Evolutionary conservation across 495 filamentous ascomycete genomes (phyloP), one percentile per base, ranked within the genome.

Genomic region (Lasiosphaeria miniovina): DNA sequence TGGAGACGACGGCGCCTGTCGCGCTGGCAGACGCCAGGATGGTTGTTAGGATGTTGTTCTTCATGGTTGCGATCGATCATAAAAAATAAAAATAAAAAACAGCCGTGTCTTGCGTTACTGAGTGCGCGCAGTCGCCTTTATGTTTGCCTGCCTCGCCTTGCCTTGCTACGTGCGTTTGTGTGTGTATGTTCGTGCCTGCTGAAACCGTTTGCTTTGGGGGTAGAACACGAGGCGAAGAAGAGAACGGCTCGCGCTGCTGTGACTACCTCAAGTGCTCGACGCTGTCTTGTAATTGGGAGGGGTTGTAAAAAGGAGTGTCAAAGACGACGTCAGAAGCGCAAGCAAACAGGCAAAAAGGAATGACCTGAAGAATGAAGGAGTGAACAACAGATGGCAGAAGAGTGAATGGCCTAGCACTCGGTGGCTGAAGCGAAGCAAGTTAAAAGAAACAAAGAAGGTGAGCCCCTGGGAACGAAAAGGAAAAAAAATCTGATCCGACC

Each of bases 21-120:
- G 12, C 33, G 38, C 36, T 45, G 33, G 54, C 50, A 17, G 56
- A 36, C 17, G 35, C 62, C 49, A 61, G 15, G 35, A 64, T 10
- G 59, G 59, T 41, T 4, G 38, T 7, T 8, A 45, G 11, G 12
- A 57, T 36, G 6, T 36, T 15, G 10, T 6, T 41, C 38, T 11
- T 63, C 61, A 60, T 63, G 9, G 8, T 40, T 35, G 15, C 41
- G 46, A 46, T 46, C 24, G 24, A 24, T 24, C 24, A n/a, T 46
- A 2, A n/a, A 14, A 12, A 12, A 7, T 1, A 1, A 41, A 41
- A 41, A 41, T 3, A 0, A 11, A n/a, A 14, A 14, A 14, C 15
- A 14, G 12, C 8, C 4, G 7, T n/a, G 15, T 46, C 12, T 14
- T 9, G 38, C 38, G 38, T 41, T 9, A 14, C 43, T 46, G 43